These are phyloP conservation scores for Aspergillus bertholletiae DNA, from an alignment of 495 filamentous ascomycete species.

Conservation along the genomic window DNA sequence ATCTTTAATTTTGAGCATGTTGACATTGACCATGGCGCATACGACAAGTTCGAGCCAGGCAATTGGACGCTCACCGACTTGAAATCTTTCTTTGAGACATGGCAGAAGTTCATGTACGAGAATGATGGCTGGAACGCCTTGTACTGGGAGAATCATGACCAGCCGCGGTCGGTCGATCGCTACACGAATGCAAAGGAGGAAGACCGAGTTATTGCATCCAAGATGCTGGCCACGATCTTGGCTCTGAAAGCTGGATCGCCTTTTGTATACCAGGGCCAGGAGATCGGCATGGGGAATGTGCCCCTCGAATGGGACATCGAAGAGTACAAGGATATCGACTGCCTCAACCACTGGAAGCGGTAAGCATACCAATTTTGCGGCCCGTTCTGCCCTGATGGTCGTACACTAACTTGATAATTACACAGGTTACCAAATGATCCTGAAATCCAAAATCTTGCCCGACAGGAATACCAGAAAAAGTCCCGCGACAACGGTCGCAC, in stretches of 20 bases:
- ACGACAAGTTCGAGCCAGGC: conserved; percentile 48
- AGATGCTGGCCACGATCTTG: conserved; percentile 61
- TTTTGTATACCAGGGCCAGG: conserved; percentile 75
- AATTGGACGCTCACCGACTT: conserved; percentile 54
- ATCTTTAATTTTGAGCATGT: conserved; percentile 69
- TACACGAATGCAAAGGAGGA: conserved; percentile 49
- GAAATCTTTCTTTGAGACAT: conserved; percentile 56
- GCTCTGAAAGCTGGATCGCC: conserved; percentile 61
- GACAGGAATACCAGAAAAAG: conserved; percentile 47
- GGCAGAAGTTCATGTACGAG: conserved; percentile 67
- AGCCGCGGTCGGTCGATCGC: conserved; percentile 60
- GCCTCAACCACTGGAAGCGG: conserved; percentile 59
- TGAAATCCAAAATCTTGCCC: conserved; percentile 28
- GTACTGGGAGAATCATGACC: conserved; percentile 74
- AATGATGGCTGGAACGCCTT: conserved; percentile 69
- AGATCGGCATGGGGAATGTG: conserved; percentile 72
- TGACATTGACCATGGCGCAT: conserved; percentile 54
- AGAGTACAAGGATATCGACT: conserved; percentile 71
- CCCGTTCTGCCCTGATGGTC: no score
- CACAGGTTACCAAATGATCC: conserved; percentile 31
- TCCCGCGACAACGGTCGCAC: conserved; percentile 55
- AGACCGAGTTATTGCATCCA: conserved; percentile 46
- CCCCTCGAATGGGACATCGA: conserved; percentile 60
- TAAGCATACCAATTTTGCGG: no score
- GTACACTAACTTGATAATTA: no score